A percentile compares a stretch with the other conserved stretches of the same genome.
phyloP scores from a whole-genome alignment of 2,329 filamentous ascomycete species.

The Teratosphaeria gauchensis region DNA sequence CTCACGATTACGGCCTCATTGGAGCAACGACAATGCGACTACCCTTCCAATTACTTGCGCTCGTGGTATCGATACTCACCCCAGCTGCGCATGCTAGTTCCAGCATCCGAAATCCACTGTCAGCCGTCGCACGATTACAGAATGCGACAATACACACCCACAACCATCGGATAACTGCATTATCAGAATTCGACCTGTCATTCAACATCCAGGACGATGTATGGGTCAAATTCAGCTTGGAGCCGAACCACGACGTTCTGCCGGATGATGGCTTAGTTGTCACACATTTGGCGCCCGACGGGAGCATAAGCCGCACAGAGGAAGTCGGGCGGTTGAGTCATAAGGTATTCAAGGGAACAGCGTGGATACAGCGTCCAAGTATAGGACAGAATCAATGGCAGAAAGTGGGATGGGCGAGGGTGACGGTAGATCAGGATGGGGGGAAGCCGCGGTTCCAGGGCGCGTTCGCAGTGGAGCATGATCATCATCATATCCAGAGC shows the following conservation, averaged over 20 bases:
- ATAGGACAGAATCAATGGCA: constrained; percentile 55
- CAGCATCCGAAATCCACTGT: constrained; percentile 64
- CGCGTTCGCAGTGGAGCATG: constrained; percentile 67
- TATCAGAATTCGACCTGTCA: constrained; percentile 74
- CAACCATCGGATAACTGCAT: constrained; percentile 66
- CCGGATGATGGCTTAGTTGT: constrained; percentile 60
- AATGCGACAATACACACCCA: constrained; percentile 69
- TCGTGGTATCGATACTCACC: constrained; percentile 3
- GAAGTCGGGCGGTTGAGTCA: constrained; percentile 62
- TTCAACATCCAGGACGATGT: constrained; percentile 62
- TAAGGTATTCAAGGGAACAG: constrained; percentile 72
- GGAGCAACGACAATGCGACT: constrained; percentile 1
- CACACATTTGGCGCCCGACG: constrained; percentile 62
- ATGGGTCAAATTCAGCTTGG: constrained; percentile 66
- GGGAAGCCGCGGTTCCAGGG: constrained; percentile 76
- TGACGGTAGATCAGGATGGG: constrained; percentile 70
- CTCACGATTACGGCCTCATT: not conserved
- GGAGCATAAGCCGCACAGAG: constrained; percentile 56
- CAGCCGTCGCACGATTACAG: constrained; percentile 62
- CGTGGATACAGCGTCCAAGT: constrained; percentile 54
- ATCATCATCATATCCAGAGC: constrained; percentile 81
- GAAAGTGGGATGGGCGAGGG: constrained; percentile 76
- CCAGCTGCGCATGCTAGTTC: constrained; percentile 37
- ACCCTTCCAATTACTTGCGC: constrained; percentile 6
- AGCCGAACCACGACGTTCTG: constrained; percentile 87